A percentile compares a stretch with the other conserved stretches of the same genome.
Evolutionary conservation across 192 early-diverging fungal species (phyloP).

Genomic region (Linnemannia zychae): DNA sequence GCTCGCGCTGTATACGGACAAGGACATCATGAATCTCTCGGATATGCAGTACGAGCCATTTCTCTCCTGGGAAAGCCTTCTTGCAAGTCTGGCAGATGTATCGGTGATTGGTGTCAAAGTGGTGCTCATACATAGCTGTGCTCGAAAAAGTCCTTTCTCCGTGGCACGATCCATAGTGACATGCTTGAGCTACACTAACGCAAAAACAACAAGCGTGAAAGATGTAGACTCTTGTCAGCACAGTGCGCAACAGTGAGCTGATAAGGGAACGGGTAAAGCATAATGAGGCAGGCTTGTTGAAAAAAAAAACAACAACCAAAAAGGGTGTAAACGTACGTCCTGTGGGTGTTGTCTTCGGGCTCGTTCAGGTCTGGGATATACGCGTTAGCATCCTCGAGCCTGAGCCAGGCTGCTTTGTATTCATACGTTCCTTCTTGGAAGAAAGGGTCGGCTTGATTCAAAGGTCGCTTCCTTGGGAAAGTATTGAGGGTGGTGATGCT

Average conservation of each 20-base stretch:
- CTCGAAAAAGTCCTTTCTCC: constrained; percentile 53
- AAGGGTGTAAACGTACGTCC: background rate
- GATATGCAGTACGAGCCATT: constrained; percentile 64
- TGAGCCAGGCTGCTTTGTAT: constrained; percentile 52
- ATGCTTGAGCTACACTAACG: constrained; percentile 17
- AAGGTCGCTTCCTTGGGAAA: constrained; percentile 23
- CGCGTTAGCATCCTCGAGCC: constrained; percentile 30
- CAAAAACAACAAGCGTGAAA: background rate
- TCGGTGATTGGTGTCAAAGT: constrained; percentile 65
- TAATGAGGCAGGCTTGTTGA: no score
- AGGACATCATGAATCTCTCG: constrained; percentile 65
- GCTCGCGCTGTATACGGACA: constrained; percentile 58
- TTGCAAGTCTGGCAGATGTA: constrained; percentile 62
- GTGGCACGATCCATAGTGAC: constrained; percentile 32
- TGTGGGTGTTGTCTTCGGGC: background rate
- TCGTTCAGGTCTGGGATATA: constrained; percentile 27
- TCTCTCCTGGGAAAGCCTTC: constrained; percentile 61
- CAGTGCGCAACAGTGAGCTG: background rate
- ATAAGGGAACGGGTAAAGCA: background rate
- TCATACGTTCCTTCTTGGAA: constrained; percentile 47
- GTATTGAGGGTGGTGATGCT: background rate
- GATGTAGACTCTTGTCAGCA: background rate
- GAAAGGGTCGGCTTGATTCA: constrained; percentile 50
- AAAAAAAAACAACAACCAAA: background rate
- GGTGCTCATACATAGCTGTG: constrained; percentile 59